These are phyloP conservation scores for Knufia petricola DNA, from an alignment of 2,329 filamentous ascomycete genomes.

Conservation along the genomic window DNA sequence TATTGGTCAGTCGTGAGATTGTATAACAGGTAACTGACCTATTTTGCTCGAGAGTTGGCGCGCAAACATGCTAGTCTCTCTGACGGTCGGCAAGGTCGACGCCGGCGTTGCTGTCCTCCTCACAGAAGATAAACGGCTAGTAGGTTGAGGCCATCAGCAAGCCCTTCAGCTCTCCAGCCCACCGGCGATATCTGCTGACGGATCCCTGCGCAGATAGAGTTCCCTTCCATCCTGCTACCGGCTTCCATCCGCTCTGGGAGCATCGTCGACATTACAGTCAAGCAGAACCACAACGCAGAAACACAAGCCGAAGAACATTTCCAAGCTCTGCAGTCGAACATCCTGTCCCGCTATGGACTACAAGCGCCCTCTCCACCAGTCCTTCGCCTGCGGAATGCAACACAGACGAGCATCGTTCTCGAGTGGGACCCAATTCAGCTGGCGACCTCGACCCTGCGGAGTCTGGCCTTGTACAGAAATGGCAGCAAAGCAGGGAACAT, in stretches of 20 bases:
- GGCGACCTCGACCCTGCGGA: constrained; percentile 83
- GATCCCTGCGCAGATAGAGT: constrained; percentile 66
- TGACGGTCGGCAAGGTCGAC: constrained; percentile 98
- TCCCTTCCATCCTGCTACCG: constrained; percentile 92
- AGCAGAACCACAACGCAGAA: constrained; percentile 76
- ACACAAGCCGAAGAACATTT: constrained; percentile 64
- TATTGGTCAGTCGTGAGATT: too few relatives aligned
- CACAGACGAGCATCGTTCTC: constrained; percentile 94
- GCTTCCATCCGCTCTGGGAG: constrained; percentile 91
- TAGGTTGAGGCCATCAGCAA: constrained; percentile 40
- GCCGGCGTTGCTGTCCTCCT: constrained; percentile 94
- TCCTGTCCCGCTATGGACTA: constrained; percentile 77
- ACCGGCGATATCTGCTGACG: background rate
- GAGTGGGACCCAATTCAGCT: constrained; percentile 96
- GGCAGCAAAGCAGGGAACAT: constrained; percentile 94
- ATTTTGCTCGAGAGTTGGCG: too few relatives aligned
- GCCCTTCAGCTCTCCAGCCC: too few relatives aligned
- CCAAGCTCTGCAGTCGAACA: constrained; percentile 74
- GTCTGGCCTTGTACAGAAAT: constrained; percentile 86
- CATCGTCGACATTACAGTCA: constrained; percentile 95
- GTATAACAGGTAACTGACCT: too few relatives aligned
- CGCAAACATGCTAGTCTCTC: constrained; percentile 94
- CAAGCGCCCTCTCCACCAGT: constrained; percentile 65
- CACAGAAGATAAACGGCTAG: constrained; percentile 91
- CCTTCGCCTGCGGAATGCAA: constrained; percentile 89